Conservation (phyloP, 75 land plant species). For the Selaginella moellendorffii region DNA sequence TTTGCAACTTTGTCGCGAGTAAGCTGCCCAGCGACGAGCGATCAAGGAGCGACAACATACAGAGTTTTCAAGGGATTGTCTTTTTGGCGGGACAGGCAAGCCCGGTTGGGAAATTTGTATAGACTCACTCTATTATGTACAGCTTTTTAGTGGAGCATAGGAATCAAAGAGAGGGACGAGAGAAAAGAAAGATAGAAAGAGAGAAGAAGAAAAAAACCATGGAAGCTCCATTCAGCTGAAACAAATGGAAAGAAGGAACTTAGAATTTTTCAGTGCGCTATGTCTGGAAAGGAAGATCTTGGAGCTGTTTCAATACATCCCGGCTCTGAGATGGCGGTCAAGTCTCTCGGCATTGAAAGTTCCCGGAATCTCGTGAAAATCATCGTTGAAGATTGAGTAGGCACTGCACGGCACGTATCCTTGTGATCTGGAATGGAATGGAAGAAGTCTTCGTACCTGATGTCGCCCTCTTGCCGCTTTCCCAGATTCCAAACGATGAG, state of each 20-base stretch:
- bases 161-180: neutral
- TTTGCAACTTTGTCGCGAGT: neutral
- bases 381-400: conserved; percentile 98
- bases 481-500: conserved; percentile 82
- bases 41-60: neutral
- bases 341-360: conserved; percentile 57
- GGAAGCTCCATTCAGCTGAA: no score
- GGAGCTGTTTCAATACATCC: no score
- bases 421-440: neutral
- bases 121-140: neutral
- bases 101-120: neutral
- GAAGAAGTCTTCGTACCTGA: conserved; percentile 32
- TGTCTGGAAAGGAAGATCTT: no score
- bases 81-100: neutral
- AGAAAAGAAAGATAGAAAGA: no score
- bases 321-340: conserved; percentile 54
- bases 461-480: conserved; percentile 67
- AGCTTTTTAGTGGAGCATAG: neutral
- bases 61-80: neutral
- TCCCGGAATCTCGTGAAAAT: conserved; percentile 81
- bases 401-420: conserved; percentile 50
- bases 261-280: no score
- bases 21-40: neutral
- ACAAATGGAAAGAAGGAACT: no score
- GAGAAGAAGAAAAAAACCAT: no score